Percentiles rank a stretch among this genome's conserved stretches.
phyloP scores from a whole-genome alignment of 1,139 yeast genomes.

The Yamadazyma diospyri region DNA sequence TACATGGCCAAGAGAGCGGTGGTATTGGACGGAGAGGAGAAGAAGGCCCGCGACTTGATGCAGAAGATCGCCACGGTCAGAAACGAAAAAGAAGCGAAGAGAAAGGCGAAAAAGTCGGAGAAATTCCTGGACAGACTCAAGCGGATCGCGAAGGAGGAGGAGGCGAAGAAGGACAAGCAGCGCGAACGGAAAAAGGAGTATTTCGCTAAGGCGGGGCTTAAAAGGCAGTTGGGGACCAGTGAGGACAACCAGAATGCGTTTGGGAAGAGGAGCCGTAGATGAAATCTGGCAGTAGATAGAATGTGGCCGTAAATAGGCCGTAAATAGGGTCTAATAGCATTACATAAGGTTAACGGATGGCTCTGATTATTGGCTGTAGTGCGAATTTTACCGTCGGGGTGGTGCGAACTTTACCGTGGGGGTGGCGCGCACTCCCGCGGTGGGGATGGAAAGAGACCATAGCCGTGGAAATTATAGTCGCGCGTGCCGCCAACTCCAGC shows the following conservation, averaged over 20 bases:
- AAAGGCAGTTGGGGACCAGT: slow-evolving; percentile 49
- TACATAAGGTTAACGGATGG: no score
- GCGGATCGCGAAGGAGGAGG: slow-evolving; percentile 72
- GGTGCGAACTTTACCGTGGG: no score
- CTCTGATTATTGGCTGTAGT: no score
- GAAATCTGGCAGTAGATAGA: no score
- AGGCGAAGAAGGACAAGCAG: slow-evolving; percentile 68
- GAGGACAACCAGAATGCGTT: slow-evolving; percentile 35
- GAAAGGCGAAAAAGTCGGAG: slow-evolving; percentile 68
- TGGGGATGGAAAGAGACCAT: no score
- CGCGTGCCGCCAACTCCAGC: no score
- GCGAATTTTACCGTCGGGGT: no score
- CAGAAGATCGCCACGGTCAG: slow-evolving; percentile 82
- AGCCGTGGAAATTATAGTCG: no score
- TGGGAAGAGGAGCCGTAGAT: slow-evolving; percentile 24
- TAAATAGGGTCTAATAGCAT: no score
- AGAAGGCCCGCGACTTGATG: slow-evolving; percentile 86
- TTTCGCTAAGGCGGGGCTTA: slow-evolving; percentile 71
- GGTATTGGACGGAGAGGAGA: slow-evolving; percentile 86
- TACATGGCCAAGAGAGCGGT: slow-evolving; percentile 93
- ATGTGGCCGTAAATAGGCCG: background rate
- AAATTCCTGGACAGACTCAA: slow-evolving; percentile 74
- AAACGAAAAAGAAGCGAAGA: slow-evolving; percentile 82
- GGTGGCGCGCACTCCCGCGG: no score
- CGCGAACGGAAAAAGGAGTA: slow-evolving; percentile 83